Evolutionary conservation across 2,329 filamentous ascomycete genomes (phyloP), one percentile per base, ranked within the genome.

Genomic region (Arthrinium puccinioides): DNA sequence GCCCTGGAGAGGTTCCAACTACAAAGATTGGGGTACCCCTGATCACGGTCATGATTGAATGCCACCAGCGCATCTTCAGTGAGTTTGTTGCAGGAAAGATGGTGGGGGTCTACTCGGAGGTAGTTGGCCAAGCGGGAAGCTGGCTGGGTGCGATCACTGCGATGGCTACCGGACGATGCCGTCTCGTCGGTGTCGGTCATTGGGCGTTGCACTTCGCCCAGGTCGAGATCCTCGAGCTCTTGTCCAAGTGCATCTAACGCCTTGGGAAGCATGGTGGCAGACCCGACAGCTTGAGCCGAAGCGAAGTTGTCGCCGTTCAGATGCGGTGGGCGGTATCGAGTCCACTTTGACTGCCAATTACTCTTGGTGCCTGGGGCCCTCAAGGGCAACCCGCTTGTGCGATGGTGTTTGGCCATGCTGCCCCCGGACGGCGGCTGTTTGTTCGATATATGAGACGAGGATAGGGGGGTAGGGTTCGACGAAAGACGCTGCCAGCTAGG

Each of bases 1-100:
- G 18, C 21, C 9, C 48, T 42, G 26, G 33, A 30, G 11, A 33
- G 21, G 15, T 46, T 9, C 53, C 51, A 54, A 21, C 23, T 32
- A 2, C 13, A 11, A 20, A 50, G 5, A n/a, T 48, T 32, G n/a
- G 40, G 38, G 21, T 24, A 38, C 26, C 43, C 45, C 11, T 36
- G 23, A 6, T 24, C 15, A 33, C 42, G 36, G 16, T 30, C 24
- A 14, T 42, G 9, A n/a, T 56, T 26, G 4, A 40, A 41, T 14
- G 45, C 43, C 4, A 42, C 44, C 4, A 54, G 15, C 8, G 50
- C 48, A 6, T 39, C 26, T 20, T 37, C 33, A 2, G 52, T 55
- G n/a, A 14, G 54, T 21, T 15, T 35, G 34, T 31, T 21, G 30
- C 32, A 29, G 7, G 23, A 13, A 20, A 16, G 24, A 10, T 34